Evolutionary conservation across 805 yeast genomes (phyloP).

Genomic region (Zygosaccharomyces lentus): DNA sequence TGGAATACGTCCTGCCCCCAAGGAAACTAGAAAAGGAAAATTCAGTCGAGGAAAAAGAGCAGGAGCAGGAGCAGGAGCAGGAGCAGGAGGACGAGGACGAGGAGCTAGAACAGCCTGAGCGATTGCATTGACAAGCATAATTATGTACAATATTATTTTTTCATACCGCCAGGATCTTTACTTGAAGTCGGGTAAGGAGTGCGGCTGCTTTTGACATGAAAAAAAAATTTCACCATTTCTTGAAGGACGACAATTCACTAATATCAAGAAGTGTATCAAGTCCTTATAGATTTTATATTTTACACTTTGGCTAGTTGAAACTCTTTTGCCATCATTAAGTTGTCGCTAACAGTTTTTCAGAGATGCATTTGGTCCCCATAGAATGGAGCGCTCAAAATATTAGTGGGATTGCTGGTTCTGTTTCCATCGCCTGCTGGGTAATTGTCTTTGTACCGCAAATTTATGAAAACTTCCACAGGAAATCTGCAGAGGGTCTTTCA

Average conservation of each 20-base stretch:
- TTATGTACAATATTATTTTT: background rate
- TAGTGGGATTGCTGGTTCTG: constrained; percentile 69
- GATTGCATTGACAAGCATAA: background rate
- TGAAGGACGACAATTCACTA: no score
- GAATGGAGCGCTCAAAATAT: constrained; percentile 64
- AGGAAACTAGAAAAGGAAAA: constrained; percentile 47
- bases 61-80: background rate
- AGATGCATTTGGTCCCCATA: constrained; percentile 42
- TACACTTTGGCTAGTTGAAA: background rate
- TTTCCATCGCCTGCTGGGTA: constrained; percentile 96
- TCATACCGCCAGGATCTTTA: background rate
- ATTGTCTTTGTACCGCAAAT: constrained; percentile 97
- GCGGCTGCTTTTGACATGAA: background rate
- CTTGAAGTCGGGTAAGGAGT: constrained; percentile 4
- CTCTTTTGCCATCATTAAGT: background rate
- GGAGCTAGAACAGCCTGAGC: background rate
- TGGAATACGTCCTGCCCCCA: constrained; percentile 81
- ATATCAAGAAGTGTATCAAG: background rate
- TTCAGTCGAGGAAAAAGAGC: background rate
- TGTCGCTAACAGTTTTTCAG: background rate
- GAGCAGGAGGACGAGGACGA: constrained; percentile 2
- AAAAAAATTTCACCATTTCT: background rate
- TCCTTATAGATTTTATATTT: background rate
- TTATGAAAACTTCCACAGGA: constrained; percentile 81
- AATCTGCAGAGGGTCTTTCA: constrained; percentile 87